Base-by-base conservation (phyloP, 2,329 filamentous ascomycete genomes). In the Hymenoscyphus linearis region DNA sequence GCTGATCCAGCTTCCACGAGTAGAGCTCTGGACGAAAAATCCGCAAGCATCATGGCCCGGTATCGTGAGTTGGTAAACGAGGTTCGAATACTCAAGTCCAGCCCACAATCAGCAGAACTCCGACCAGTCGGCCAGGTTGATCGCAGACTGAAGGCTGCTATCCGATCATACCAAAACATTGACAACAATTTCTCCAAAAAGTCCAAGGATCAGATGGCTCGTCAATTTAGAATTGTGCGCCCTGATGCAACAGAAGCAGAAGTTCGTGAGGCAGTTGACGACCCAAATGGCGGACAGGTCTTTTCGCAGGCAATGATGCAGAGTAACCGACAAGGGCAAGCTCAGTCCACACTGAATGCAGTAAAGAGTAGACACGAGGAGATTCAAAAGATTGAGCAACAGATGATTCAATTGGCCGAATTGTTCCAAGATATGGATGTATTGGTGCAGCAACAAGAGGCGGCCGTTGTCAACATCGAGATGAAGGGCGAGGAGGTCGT, bases 341-440 rank as follows among this genome's bases (percentile, higher is more conserved):
- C 91, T 50, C 87, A 89, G 66, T 85, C 87, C 40, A 91, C 91
- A 37, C 82, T 96, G 60, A 84, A 84, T 68, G 91, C 91, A 66
- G 91, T 96, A 37, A 84, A 89, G 74, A 85, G 90, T 71, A 89
- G 95, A 67, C 92, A 96, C 74, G 85, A 85, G 58, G 92, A 90
- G 50, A 89, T 99, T 68, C 85, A 92, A 76, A 93, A 96, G 82
- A 96, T 98, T 72, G 92, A 96, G 79, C 81, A 85, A 72, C 90
- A 96, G 73, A 90, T 98, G 84, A 85, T 90, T 12, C 90, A 96
- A 76, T 81, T 99, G 60, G 85, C 89, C 5, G 85, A 95, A 75
- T 80, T 98, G 59, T 96, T 97, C 84, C 85, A 92, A 73, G 89
- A 97, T 68, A 88, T 98, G 78, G 90, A 96, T 68, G 86, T 87